Evolutionary conservation across 164 flowering plant genomes (phyloP).

Genomic region (Taxillus chinensis): DNA sequence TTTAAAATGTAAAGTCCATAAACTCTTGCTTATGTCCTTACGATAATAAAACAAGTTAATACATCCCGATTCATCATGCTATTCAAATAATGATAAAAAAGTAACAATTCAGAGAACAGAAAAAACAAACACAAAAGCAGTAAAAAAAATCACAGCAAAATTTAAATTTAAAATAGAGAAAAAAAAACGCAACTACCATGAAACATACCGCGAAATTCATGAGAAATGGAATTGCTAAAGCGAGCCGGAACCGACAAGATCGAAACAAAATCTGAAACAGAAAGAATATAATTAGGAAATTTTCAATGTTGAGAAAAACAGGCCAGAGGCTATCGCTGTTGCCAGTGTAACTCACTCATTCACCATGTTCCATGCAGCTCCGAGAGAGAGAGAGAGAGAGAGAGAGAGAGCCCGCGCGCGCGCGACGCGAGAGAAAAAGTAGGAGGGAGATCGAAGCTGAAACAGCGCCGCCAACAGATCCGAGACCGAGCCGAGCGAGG

Average conservation of each 20-base stretch:
- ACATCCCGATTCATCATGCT: no score
- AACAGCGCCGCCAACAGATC: constrained; percentile 24
- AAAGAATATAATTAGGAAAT: constrained; percentile 3
- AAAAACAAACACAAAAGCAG: no score
- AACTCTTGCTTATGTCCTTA: no score
- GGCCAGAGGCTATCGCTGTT: neutral
- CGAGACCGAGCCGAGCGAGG: constrained; percentile 31
- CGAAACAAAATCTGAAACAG: neutral
- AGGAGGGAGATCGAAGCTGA: constrained; percentile 28
- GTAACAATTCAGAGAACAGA: no score
- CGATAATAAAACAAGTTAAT: no score
- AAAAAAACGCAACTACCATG: neutral
- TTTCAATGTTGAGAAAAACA: no score
- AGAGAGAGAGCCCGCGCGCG: constrained; percentile 13
- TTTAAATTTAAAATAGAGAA: neutral
- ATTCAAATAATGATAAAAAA: no score
- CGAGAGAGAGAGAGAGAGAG: constrained; percentile 10
- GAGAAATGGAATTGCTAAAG: neutral
- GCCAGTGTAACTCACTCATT: neutral
- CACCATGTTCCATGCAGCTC: constrained; percentile 1
- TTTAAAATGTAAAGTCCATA: no score
- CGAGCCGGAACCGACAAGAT: neutral
- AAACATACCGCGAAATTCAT: constrained; percentile 19
- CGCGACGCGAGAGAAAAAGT: constrained; percentile 10
- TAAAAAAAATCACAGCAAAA: neutral